These are phyloP conservation scores for Phytophthora ramorum DNA, from an alignment of 352 stramenopile species.

Conservation along the genomic window DNA sequence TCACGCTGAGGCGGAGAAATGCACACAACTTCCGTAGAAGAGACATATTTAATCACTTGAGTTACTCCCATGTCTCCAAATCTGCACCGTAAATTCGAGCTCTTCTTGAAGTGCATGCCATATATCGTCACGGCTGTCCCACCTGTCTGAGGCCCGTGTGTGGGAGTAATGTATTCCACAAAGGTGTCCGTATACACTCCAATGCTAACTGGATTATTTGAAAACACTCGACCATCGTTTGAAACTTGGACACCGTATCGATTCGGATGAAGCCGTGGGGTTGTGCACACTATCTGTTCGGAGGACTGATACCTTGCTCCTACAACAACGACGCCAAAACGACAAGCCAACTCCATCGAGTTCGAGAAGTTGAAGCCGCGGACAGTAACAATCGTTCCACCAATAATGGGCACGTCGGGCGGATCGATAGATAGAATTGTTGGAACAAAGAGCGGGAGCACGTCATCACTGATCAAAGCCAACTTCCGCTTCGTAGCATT, in stretches of 20 bases:
- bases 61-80: slow-evolving; percentile 71
- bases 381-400: slow-evolving; percentile 79
- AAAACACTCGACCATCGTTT: slow-evolving; percentile 74
- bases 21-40: slow-evolving; percentile 75
- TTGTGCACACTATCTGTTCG: slow-evolving; percentile 59
- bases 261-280: slow-evolving; percentile 62
- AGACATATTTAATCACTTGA: slow-evolving; percentile 73
- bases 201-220: slow-evolving; percentile 64
- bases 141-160: slow-evolving; percentile 72
- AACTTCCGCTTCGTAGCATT: slow-evolving; percentile 14
- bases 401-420: slow-evolving; percentile 20
- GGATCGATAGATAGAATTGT: slow-evolving; percentile 33
- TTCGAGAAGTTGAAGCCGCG: slow-evolving; percentile 80
- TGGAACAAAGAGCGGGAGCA: slow-evolving; percentile 4
- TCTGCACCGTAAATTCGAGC: slow-evolving; percentile 61
- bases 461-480: background rate
- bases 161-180: slow-evolving; percentile 72
- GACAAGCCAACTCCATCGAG: slow-evolving; percentile 75
- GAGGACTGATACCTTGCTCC: slow-evolving; percentile 58
- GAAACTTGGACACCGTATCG: slow-evolving; percentile 80
- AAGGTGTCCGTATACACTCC: slow-evolving; percentile 79
- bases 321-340: slow-evolving; percentile 75
- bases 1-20: slow-evolving; percentile 60
- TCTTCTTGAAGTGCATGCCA: slow-evolving; percentile 81
- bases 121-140: slow-evolving; percentile 87